A percentile compares a stretch with the other conserved stretches of the same genome.
Evolutionary conservation across 345 rosid genomes (phyloP).

Genomic region (Cardiospermum halicacabum): DNA sequence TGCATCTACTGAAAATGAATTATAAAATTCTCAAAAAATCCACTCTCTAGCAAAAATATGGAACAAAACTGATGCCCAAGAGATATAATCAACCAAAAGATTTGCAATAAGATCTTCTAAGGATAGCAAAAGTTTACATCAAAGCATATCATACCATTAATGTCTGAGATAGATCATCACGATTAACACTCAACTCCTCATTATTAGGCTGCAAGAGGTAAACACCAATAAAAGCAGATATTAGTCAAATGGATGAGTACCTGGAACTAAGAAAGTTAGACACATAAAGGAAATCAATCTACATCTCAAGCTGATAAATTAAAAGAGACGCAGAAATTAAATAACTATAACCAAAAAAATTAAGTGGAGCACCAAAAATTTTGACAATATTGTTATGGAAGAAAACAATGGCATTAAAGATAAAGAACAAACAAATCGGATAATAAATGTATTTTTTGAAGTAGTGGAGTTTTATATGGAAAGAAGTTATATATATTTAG

Average conservation of each 20-base stretch:
- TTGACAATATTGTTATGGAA: neutral
- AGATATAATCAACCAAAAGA: neutral
- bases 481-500: too few relatives aligned
- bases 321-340: neutral
- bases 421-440: too few relatives aligned
- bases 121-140: slow-evolving; percentile 16
- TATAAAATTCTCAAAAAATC: neutral
- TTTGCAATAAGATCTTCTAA: neutral
- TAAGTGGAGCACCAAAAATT: neutral
- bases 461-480: too few relatives aligned
- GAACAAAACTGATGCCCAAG: neutral
- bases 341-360: neutral
- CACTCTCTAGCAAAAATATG: neutral
- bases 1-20: neutral
- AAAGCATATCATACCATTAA: slow-evolving; percentile 51
- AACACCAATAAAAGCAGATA: slow-evolving; percentile 10
- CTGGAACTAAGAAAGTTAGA: neutral
- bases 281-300: neutral
- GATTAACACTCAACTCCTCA: slow-evolving; percentile 46
- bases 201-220: slow-evolving; percentile 42
- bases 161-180: slow-evolving; percentile 78
- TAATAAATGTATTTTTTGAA: too few relatives aligned
- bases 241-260: slow-evolving; percentile 11
- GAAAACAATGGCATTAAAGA: too few relatives aligned
- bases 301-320: neutral